Percentiles rank a stretch among this genome's conserved stretches.
These are phyloP conservation scores for Umbelopsis isabellina DNA, from an alignment of 192 early-diverging fungal genomes.

Conservation along the genomic window DNA sequence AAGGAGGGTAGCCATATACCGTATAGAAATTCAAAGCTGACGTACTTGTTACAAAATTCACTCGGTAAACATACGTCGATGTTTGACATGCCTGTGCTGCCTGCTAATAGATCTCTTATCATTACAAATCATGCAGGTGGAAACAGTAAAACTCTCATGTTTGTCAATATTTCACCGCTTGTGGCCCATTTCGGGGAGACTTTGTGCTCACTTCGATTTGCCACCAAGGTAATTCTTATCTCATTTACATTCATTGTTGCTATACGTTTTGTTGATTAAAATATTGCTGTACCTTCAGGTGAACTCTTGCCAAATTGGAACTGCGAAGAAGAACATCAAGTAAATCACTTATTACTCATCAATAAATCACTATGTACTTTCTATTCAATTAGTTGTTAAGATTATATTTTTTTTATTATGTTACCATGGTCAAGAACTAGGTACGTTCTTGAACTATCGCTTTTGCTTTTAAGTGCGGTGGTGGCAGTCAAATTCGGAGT, in stretches of 20 bases:
- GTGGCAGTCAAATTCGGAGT: no score
- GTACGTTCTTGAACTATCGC: no score
- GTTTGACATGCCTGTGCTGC: background rate
- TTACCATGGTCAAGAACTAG: no score
- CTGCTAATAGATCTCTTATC: background rate
- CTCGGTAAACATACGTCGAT: slow-evolving; percentile 36
- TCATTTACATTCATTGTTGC: background rate
- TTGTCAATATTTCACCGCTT: slow-evolving; percentile 94
- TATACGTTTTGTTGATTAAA: background rate
- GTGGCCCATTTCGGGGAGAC: slow-evolving; percentile 81
- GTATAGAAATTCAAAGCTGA: slow-evolving; percentile 93
- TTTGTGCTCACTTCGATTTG: slow-evolving; percentile 91
- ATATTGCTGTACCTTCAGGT: background rate
- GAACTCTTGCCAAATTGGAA: slow-evolving; percentile 85
- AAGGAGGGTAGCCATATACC: slow-evolving; percentile 76
- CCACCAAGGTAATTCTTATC: slow-evolving; percentile 83
- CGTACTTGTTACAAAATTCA: slow-evolving; percentile 72
- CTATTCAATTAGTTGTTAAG: background rate
- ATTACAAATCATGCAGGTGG: slow-evolving; percentile 56
- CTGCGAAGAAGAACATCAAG: slow-evolving; percentile 51
- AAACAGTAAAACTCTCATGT: slow-evolving; percentile 98
- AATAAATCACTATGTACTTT: slow-evolving; percentile 21
- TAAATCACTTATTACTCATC: background rate
- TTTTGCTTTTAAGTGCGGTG: no score
- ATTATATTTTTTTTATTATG: no score